Conservation (phyloP, 176 grass and related monocot genomes). For the Zea mays region Zm-B73-REFERENCE-NAM-5.0 NC_050100.1:7043501-7044000, state of each 20-base stretch:
- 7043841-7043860: background rate
- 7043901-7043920: background rate
- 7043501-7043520: slow-evolving; percentile 40
- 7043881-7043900: background rate
- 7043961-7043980: slow-evolving; percentile 30
- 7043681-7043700: background rate
- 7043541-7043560: slow-evolving; percentile 79
- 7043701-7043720: slow-evolving; percentile 40
- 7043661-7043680: background rate
- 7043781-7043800: slow-evolving; percentile 66
- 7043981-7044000: slow-evolving; percentile 30
- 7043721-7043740: slow-evolving; percentile 84
- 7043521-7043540: slow-evolving; percentile 47
- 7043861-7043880: background rate
- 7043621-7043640: background rate
- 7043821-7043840: slow-evolving; percentile 18
- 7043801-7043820: slow-evolving; percentile 84
- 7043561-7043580: slow-evolving; percentile 94
- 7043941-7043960: slow-evolving; percentile 53
- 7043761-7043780: slow-evolving; percentile 49
- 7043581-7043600: slow-evolving; percentile 74
- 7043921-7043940: background rate
- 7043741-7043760: slow-evolving; percentile 84
- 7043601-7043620: background rate
- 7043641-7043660: background rate